phyloP scores from a whole-genome alignment of 169 alveolate species.

The Eimeria necatrix region DNA sequence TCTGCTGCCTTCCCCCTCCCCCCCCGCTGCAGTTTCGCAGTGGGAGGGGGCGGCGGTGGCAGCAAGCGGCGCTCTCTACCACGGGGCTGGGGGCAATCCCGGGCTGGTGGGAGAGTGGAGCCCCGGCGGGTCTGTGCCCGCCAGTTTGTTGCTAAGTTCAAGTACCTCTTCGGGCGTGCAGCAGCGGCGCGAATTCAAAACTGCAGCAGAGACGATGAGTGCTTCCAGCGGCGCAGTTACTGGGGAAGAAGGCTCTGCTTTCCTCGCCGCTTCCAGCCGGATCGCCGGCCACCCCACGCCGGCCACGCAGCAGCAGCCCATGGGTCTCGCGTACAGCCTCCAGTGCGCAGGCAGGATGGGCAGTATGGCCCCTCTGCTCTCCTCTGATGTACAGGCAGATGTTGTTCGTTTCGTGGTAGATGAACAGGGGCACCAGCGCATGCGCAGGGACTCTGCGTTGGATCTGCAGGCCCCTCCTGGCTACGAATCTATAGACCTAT shows the following conservation, averaged over 20 bases:
- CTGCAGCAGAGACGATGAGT: background rate
- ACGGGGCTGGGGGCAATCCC: no score
- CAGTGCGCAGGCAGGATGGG: constrained; percentile 7
- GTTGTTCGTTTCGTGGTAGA: background rate
- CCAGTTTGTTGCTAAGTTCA: no score
- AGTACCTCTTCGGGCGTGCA: background rate
- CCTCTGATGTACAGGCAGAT: constrained; percentile 41
- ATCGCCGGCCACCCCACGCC: background rate
- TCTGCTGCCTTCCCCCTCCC: constrained; percentile 19
- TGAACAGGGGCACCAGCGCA: background rate
- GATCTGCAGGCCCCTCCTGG: constrained; percentile 64
- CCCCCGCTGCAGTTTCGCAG: constrained; percentile 4
- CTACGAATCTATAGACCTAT: constrained; percentile 37
- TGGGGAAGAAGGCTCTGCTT: no score
- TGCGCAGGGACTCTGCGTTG: background rate
- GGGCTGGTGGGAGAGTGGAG: no score
- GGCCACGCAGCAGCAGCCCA: constrained; percentile 11
- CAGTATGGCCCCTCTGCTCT: background rate
- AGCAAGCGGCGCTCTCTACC: background rate
- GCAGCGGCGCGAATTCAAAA: constrained; percentile 1
- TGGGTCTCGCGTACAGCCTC: background rate
- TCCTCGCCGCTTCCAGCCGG: no score
- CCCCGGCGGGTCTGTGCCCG: no score
- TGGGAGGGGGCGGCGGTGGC: constrained; percentile 10
- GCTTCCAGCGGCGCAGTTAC: background rate